These are phyloP conservation scores for Selaginella tamariscina DNA, from an alignment of 75 land plant genomes.

Conservation along the genomic window DNA sequence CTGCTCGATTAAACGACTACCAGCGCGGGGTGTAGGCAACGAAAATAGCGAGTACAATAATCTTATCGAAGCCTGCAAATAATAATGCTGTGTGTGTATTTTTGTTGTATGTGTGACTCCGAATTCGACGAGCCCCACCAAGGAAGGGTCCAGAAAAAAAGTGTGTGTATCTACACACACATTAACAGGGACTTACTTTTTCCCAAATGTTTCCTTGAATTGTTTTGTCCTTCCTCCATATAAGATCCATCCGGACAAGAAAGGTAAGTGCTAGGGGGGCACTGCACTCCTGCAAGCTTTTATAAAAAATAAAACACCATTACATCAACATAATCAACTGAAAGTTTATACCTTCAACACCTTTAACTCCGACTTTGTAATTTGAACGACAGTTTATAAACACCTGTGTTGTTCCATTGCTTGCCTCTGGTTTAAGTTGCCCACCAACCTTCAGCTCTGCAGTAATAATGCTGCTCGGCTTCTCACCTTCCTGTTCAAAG, in stretches of 20 bases:
- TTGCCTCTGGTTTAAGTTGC: conserved; percentile 46
- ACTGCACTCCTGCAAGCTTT: conserved; percentile 90
- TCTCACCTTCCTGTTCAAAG: conserved; percentile 68
- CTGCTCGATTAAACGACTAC: conserved; percentile 22
- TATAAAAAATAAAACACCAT: neutral
- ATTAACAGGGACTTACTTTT: conserved; percentile 41
- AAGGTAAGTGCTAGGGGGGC: conserved; percentile 85
- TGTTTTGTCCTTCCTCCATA: conserved; percentile 90
- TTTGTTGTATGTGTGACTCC: no score
- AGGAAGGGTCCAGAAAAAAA: no score
- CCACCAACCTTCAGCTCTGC: conserved; percentile 75
- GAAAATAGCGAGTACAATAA: conserved; percentile 58
- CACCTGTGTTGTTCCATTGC: conserved; percentile 78
- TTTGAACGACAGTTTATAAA: conserved; percentile 82
- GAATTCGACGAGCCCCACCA: no score
- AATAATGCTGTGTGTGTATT: neutral
- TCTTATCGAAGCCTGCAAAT: conserved; percentile 47
- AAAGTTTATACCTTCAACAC: conserved; percentile 68
- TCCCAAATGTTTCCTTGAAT: conserved; percentile 89
- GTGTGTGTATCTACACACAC: neutral
- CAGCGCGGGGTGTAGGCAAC: conserved; percentile 55
- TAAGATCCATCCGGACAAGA: conserved; percentile 91
- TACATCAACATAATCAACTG: neutral
- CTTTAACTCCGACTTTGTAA: conserved; percentile 69
- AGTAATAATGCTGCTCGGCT: conserved; percentile 66